Evolutionary conservation across 164 flowering plant species (phyloP).

Genomic region (Cinnamomum chago): DNA sequence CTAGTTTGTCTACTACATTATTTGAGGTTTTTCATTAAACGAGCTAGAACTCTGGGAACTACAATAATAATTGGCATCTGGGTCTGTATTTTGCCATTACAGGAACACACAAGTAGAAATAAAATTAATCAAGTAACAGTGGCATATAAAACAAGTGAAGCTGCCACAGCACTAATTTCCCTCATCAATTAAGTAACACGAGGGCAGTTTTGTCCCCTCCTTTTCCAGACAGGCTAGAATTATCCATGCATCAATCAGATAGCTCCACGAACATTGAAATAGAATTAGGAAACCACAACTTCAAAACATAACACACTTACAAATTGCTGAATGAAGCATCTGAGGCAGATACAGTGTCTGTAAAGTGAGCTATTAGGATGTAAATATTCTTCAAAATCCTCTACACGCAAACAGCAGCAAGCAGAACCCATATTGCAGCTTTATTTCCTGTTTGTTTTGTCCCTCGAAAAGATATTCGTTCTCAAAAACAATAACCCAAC

Average conservation of each 20-base stretch:
- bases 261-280: neutral
- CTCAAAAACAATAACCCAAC: neutral
- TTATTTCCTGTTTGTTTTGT: neutral
- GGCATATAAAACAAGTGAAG: no score
- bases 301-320: constrained; percentile 50
- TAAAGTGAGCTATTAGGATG: constrained; percentile 51
- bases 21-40: neutral
- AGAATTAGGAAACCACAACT: neutral
- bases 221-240: no score
- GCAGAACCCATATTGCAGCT: constrained; percentile 60
- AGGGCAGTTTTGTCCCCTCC: neutral
- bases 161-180: neutral
- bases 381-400: constrained; percentile 63
- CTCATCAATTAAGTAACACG: neutral
- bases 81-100: no score
- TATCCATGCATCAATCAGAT: neutral
- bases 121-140: no score
- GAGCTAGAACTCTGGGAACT: neutral
- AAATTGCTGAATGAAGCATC: constrained; percentile 62
- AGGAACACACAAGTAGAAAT: no score
- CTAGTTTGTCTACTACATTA: neutral
- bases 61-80: neutral
- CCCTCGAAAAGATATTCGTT: neutral
- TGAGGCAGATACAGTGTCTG: constrained; percentile 71
- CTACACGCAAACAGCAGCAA: constrained; percentile 69